Percentiles rank a stretch among this genome's conserved stretches.
phyloP scores from a whole-genome alignment of 306 rosid species.

The Corylus heterophylla region DNA sequence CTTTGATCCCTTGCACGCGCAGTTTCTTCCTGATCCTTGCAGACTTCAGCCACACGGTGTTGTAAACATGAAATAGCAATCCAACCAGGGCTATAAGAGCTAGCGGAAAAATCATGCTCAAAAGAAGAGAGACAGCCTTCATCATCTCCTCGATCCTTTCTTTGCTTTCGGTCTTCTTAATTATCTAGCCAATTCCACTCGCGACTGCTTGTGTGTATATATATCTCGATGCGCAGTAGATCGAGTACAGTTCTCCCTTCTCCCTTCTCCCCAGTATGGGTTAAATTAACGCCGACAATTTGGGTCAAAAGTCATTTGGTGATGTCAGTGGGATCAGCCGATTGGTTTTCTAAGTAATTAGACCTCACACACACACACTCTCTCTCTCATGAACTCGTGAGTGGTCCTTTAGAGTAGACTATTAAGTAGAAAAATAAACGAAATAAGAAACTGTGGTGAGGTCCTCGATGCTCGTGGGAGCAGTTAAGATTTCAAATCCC shows the following conservation, averaged over 20 bases:
- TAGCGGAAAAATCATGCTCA: conserved; percentile 34
- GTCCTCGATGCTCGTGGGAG: too few relatives aligned
- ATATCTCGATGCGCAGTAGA: background rate
- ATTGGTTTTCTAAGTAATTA: background rate
- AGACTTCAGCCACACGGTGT: conserved; percentile 43
- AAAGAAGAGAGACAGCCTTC: conserved; percentile 19
- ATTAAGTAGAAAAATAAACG: too few relatives aligned
- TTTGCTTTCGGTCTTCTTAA: background rate
- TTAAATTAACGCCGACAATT: background rate
- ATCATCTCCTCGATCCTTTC: conserved; percentile 12
- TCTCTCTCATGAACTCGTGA: too few relatives aligned
- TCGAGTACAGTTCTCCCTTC: too few relatives aligned
- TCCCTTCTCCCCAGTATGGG: too few relatives aligned
- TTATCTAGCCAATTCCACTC: background rate
- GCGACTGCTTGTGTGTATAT: background rate
- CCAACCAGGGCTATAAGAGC: conserved; percentile 38
- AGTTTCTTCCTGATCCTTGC: conserved; percentile 60
- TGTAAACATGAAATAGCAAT: conserved; percentile 40
- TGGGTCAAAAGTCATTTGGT: background rate
- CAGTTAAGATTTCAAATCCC: too few relatives aligned
- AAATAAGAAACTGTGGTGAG: too few relatives aligned
- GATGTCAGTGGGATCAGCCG: background rate
- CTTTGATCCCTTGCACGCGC: conserved; percentile 64
- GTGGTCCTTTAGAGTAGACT: too few relatives aligned
- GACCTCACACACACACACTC: background rate